Percentiles rank a stretch among this genome's conserved stretches.
Evolutionary conservation across 2,329 filamentous ascomycete genomes (phyloP).

Genomic region (Epicoccum sorghinum): DNA sequence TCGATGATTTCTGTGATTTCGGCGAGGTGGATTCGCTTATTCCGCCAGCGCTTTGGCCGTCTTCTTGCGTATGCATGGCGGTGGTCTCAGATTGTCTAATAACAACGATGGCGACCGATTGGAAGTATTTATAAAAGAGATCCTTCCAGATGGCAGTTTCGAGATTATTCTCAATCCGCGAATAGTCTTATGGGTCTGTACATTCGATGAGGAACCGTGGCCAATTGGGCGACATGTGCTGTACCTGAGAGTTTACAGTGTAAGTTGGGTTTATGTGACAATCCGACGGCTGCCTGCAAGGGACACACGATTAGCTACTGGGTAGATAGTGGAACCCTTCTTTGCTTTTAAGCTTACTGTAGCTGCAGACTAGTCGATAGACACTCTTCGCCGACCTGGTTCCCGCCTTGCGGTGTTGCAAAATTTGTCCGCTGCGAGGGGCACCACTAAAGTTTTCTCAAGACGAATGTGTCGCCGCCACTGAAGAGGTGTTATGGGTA

Average conservation of each 20-base stretch:
- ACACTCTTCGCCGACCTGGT: background rate
- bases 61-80: conserved; percentile 3
- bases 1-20: conserved; percentile 1
- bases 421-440: background rate
- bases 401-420: conserved; percentile 1
- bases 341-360: conserved; percentile 8
- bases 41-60: background rate
- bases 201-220: background rate
- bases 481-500: background rate
- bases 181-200: background rate
- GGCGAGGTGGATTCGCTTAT: background rate
- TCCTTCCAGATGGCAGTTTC: background rate
- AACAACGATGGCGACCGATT: background rate
- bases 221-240: conserved; percentile 1
- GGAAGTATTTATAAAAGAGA: background rate
- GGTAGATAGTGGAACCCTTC: background rate
- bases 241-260: background rate
- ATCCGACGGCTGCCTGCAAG: background rate
- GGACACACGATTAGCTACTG: background rate
- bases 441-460: background rate
- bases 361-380: conserved; percentile 4
- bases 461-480: background rate
- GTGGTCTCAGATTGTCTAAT: background rate
- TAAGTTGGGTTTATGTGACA: background rate
- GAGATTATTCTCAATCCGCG: background rate